phyloP scores from a whole-genome alignment of 257 asterid genomes.

The Scutellaria baicalensis region DNA sequence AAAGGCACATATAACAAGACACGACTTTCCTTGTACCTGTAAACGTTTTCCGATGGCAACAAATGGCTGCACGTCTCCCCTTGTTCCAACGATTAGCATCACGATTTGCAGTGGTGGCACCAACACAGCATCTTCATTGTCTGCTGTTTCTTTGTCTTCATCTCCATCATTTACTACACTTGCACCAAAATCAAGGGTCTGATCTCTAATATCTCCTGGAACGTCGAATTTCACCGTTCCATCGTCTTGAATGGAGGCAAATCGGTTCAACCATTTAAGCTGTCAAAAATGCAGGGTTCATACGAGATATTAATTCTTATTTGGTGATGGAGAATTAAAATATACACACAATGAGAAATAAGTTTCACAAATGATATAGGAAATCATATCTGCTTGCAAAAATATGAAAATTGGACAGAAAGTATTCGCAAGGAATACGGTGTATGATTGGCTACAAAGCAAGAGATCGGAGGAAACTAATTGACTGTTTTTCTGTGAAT shows the following conservation, averaged over 20 bases:
- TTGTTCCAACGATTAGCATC: slow-evolving; percentile 86
- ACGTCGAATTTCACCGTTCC: slow-evolving; percentile 80
- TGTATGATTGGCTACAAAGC: too few species aligned
- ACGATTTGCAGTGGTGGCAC: slow-evolving; percentile 76
- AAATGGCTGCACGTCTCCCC: slow-evolving; percentile 95
- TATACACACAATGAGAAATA: not conserved
- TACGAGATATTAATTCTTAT: not conserved
- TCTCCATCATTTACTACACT: slow-evolving; percentile 31
- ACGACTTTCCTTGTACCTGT: slow-evolving; percentile 37
- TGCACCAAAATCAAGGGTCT: slow-evolving; percentile 37
- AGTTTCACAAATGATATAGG: not conserved
- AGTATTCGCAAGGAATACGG: too few species aligned
- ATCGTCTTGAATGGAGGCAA: slow-evolving; percentile 58
- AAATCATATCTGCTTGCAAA: not conserved
- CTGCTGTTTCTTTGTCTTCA: slow-evolving; percentile 22
- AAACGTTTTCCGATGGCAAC: slow-evolving; percentile 77
- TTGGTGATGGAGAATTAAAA: not conserved
- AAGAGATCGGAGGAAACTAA: too few species aligned
- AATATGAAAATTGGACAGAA: too few species aligned
- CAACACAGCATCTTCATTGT: slow-evolving; percentile 23
- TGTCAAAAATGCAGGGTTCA: slow-evolving; percentile 20
- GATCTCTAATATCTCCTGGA: slow-evolving; percentile 51
- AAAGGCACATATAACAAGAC: not conserved
- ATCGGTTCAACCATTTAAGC: slow-evolving; percentile 55
- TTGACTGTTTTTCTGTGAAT: too few species aligned